Evolutionary conservation across 192 early-diverging fungal genomes (phyloP), one percentile per base, ranked within the genome.

Genomic region (Gaertneriomyces sp.): DNA sequence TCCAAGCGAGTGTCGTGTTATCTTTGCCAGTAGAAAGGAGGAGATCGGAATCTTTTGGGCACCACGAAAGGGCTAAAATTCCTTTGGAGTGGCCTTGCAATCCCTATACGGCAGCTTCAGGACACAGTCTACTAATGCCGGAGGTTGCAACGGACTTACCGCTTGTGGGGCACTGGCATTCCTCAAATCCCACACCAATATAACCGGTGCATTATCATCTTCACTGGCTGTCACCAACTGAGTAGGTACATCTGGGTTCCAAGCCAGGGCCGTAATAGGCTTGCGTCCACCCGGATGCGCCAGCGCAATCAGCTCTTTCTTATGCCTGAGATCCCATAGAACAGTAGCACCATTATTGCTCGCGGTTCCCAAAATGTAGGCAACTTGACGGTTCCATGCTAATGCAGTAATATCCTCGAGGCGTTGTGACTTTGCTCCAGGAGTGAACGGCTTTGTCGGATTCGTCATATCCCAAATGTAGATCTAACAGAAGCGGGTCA

Each of bases 11-110:
- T 0, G 94, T 93, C 47, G 91, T 79, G 76, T 91, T 94, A 70
- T 99, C 96, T 74, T 99, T 99, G 63, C 93, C 93, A 74, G 90
- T 89, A 17, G 88, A 90, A n/a, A 99, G 75, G 41, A 99, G 79
- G 43, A 99, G 75, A 57, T 95, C 93, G 0, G 92, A 79, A 73
- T 99, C 96, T 69, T 93, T 94, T 49, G 87, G 83, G 78, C 93
- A 96, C 96, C 96, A 99, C 7, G 93, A 87, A 42, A 99, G 70
- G 43, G 93, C 91, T 59, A 98, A 81, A 47, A 97, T 82, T 40
- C 96, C 94, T 68, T 94, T 92, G 39, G 84, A 79, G 74, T 99
- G 96, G 19, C 95, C 96, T 4, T 80, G 59, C 42, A 99, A 74
- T 12, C 81, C 81, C 81, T 79, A 17, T 16, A 63, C 4, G 45